Percentiles rank a stretch among this genome's conserved stretches.
phyloP scores from a whole-genome alignment of 768 basidiomycete genomes.

The Favolaschia claudopus region DNA sequence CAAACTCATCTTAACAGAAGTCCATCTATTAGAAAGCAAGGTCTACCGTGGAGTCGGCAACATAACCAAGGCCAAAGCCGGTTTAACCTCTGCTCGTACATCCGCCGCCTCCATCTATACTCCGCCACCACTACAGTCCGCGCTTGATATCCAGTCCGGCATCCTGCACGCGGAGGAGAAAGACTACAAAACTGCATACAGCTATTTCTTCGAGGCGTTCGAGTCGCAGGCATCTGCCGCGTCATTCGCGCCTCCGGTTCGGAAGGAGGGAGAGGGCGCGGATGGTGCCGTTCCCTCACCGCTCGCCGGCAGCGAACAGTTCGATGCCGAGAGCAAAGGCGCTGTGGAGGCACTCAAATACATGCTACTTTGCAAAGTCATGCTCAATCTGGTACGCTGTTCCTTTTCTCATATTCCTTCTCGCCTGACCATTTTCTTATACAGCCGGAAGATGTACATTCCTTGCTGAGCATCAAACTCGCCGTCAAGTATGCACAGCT shows the following conservation, averaged over 20 bases:
- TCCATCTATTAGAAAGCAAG: constrained; percentile 91
- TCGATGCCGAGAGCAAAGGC: constrained; percentile 75
- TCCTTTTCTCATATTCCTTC: neutral
- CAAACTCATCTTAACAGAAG: constrained; percentile 97
- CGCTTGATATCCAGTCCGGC: constrained; percentile 65
- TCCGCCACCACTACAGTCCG: constrained; percentile 45
- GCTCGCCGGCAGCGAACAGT: constrained; percentile 54
- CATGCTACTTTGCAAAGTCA: constrained; percentile 98
- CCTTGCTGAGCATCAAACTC: constrained; percentile 86
- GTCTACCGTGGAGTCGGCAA: constrained; percentile 92
- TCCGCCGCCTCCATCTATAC: constrained; percentile 93
- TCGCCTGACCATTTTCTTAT: neutral
- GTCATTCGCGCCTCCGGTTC: constrained; percentile 17
- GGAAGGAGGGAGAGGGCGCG: constrained; percentile 8
- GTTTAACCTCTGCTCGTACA: constrained; percentile 88
- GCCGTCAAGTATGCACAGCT: constrained; percentile 87
- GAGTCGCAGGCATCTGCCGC: constrained; percentile 52
- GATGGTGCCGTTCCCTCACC: constrained; percentile 23
- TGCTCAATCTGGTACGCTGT: constrained; percentile 86
- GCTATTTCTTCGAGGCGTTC: constrained; percentile 97
- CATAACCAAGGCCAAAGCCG: constrained; percentile 90
- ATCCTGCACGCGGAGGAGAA: constrained; percentile 96
- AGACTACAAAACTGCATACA: constrained; percentile 96
- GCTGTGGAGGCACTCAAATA: constrained; percentile 93
- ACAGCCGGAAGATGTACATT: constrained; percentile 93